Percentiles rank a stretch among this genome's conserved stretches.
Conservation (phyloP, 164 flowering plant species). For the Annona cherimola region DNA sequence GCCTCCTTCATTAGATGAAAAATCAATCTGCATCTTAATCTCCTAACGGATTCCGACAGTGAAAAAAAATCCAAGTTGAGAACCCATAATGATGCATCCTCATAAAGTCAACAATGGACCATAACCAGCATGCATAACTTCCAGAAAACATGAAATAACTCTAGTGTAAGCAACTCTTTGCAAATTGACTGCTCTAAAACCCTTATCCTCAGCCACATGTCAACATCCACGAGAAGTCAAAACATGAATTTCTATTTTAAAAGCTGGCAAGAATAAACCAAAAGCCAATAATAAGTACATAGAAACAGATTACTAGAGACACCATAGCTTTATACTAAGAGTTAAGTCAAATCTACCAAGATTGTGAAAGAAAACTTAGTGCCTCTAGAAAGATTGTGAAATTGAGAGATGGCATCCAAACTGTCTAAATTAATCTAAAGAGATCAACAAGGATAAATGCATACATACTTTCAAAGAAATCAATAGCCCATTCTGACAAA, state of each 20-base stretch:
- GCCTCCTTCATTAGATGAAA: neutral
- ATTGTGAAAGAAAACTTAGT: neutral
- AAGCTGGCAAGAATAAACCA: neutral
- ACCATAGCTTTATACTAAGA: neutral
- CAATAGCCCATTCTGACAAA: no score
- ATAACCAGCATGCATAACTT: neutral
- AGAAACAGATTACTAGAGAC: neutral
- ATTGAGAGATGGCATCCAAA: no score
- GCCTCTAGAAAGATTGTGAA: neutral
- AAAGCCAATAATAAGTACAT: neutral
- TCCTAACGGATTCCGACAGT: neutral
- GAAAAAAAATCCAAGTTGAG: neutral
- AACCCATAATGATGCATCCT: neutral
- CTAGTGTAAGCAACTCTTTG: neutral
- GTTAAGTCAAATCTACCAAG: neutral
- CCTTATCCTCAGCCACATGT: neutral
- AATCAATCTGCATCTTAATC: neutral
- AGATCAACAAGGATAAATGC: no score
- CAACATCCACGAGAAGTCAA: neutral
- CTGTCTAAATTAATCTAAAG: no score
- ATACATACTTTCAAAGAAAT: no score
- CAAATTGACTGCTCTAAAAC: no score
- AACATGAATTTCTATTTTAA: neutral
- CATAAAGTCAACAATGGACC: neutral
- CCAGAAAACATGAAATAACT: neutral